Percentiles rank a stretch among this genome's conserved stretches.
These are phyloP conservation scores for Choanephora cucurbitarum DNA, from an alignment of 371 early-diverging fungal genomes.

Conservation along the genomic window DNA sequence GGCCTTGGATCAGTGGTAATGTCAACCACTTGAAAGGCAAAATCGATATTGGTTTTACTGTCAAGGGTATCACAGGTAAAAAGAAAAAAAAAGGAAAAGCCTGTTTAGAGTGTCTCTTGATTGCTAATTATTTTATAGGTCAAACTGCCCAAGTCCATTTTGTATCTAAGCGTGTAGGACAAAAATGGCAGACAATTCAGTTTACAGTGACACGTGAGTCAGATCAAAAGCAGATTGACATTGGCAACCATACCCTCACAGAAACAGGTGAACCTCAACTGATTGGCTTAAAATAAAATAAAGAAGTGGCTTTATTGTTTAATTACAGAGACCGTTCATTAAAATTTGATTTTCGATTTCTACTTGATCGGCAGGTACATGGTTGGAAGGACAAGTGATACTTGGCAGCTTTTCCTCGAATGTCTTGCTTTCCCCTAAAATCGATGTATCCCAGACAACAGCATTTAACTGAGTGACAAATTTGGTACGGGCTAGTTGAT, in stretches of 20 bases:
- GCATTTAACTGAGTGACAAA: slow-evolving; percentile 34
- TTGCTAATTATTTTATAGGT: too few relatives aligned
- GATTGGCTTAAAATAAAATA: slow-evolving; percentile 7
- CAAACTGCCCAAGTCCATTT: slow-evolving; percentile 49
- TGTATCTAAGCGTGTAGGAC: slow-evolving; percentile 37
- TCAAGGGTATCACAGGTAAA: slow-evolving; percentile 58
- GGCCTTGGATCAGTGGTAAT: slow-evolving; percentile 71
- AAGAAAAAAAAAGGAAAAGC: slow-evolving; percentile 4
- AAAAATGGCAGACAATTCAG: slow-evolving; percentile 39
- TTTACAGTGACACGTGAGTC: slow-evolving; percentile 42
- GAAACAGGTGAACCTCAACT: slow-evolving; percentile 39
- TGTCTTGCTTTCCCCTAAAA: slow-evolving; percentile 35
- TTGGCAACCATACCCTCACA: slow-evolving; percentile 38
- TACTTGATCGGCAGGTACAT: slow-evolving; percentile 46
- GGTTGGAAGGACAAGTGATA: slow-evolving; percentile 44
- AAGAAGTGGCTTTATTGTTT: slow-evolving; percentile 10
- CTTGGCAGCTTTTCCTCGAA: slow-evolving; percentile 36
- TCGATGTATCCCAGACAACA: slow-evolving; percentile 43
- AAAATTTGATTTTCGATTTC: slow-evolving; percentile 54
- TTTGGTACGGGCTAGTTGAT: slow-evolving; percentile 25
- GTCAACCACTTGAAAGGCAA: slow-evolving; percentile 72
- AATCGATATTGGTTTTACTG: slow-evolving; percentile 60
- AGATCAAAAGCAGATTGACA: slow-evolving; percentile 35
- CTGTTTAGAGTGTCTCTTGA: too few relatives aligned
- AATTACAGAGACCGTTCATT: slow-evolving; percentile 41